Evolutionary conservation across 192 early-diverging fungal genomes (phyloP).

Genomic region (Tieghemiomyces parasiticus): DNA sequence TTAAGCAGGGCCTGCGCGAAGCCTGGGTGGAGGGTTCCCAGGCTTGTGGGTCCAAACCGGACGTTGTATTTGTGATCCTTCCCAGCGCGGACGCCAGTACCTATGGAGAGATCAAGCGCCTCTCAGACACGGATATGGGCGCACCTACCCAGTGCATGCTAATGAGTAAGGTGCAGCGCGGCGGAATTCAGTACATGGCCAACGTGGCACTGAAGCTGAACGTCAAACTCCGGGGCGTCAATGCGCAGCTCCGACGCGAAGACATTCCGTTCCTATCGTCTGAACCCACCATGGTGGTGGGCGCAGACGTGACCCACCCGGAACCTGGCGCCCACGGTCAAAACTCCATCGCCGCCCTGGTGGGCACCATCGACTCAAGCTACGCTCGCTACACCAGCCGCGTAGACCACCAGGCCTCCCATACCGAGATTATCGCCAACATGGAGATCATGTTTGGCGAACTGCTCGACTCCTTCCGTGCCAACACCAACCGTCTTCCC

Average conservation of each 20-base stretch:
- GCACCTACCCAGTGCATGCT: slow-evolving; percentile 86
- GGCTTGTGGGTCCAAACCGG: slow-evolving; percentile 37
- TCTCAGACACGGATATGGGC: slow-evolving; percentile 78
- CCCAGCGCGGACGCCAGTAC: slow-evolving; percentile 63
- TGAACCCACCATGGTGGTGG: slow-evolving; percentile 68
- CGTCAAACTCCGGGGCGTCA: slow-evolving; percentile 83
- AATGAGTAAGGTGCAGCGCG: slow-evolving; percentile 52
- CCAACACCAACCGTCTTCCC: slow-evolving; percentile 42
- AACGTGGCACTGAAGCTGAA: slow-evolving; percentile 95
- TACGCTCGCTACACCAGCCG: slow-evolving; percentile 47
- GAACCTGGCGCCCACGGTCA: slow-evolving; percentile 43
- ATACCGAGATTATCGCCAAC: slow-evolving; percentile 56
- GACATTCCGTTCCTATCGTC: too few relatives aligned
- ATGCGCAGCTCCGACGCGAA: slow-evolving; percentile 53
- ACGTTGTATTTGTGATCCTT: slow-evolving; percentile 71
- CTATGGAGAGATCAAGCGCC: slow-evolving; percentile 80
- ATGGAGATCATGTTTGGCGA: slow-evolving; percentile 48
- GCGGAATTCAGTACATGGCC: slow-evolving; percentile 85
- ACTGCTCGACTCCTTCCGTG: slow-evolving; percentile 41
- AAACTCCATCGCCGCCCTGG: slow-evolving; percentile 64
- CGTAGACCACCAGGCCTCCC: slow-evolving; percentile 47
- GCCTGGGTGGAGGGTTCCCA: slow-evolving; percentile 57
- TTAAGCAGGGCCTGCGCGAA: slow-evolving; percentile 48
- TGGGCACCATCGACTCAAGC: slow-evolving; percentile 46
- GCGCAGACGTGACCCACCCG: slow-evolving; percentile 83